Conservation (phyloP, 2,329 filamentous ascomycete genomes). For the Talaromyces sp. region DNA sequence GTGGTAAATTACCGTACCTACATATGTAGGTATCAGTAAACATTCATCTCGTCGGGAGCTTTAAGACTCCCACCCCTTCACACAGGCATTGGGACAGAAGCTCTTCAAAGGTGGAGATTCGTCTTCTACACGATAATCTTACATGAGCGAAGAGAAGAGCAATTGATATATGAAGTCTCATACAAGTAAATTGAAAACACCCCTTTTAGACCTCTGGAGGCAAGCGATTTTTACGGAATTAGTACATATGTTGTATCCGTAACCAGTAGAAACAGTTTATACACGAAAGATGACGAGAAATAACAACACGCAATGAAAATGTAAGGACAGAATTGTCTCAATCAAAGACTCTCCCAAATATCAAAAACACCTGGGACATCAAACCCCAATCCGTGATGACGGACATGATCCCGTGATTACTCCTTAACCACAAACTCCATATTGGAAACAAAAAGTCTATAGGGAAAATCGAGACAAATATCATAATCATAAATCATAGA, state of each 20-base stretch:
- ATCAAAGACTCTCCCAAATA: neutral
- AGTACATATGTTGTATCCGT: neutral
- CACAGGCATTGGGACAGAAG: too few relatives aligned
- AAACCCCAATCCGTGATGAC: neutral
- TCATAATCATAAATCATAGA: conserved; percentile 12
- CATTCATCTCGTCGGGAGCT: too few relatives aligned
- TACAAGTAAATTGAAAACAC: neutral
- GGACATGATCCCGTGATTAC: neutral
- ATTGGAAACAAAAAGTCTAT: conserved; percentile 18
- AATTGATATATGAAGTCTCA: too few relatives aligned
- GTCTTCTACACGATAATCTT: neutral
- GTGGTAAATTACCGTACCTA: neutral
- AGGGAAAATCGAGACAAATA: neutral
- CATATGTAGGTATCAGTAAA: too few relatives aligned
- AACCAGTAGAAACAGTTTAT: neutral
- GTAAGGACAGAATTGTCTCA: neutral
- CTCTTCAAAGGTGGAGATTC: too few relatives aligned
- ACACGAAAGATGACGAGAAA: neutral
- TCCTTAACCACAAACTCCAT: neutral
- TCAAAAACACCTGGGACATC: neutral
- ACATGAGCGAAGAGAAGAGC: neutral
- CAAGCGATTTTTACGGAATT: neutral
- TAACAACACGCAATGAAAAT: neutral
- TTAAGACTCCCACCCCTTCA: too few relatives aligned
- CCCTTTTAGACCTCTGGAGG: neutral